These are phyloP conservation scores for Naganishia sp. DNA, from an alignment of 1,284 basidiomycete genomes.

Conservation along the genomic window DNA sequence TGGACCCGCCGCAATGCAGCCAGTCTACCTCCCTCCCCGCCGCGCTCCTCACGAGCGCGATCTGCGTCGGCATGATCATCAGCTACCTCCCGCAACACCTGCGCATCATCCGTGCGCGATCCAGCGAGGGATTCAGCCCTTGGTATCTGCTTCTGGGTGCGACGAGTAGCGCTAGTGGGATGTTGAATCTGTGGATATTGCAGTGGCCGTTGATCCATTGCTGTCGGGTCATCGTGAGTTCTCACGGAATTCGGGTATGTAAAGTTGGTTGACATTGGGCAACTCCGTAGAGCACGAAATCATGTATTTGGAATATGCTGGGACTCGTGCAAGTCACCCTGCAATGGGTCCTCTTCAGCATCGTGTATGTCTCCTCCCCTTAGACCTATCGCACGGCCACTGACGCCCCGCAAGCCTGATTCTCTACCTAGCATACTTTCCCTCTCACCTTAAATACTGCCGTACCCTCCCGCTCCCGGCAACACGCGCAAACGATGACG, in stretches of 20 bases:
- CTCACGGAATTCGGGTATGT: too few species aligned
- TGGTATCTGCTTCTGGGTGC: slow-evolving; percentile 92
- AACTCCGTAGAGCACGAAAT: slow-evolving; percentile 52
- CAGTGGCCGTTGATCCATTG: slow-evolving; percentile 86
- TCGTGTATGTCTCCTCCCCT: slow-evolving; percentile 65
- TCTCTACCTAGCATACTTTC: slow-evolving; percentile 91
- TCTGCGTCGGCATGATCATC: slow-evolving; percentile 76
- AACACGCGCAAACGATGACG: slow-evolving; percentile 12
- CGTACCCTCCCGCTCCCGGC: slow-evolving; percentile 46
- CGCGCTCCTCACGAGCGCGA: slow-evolving; percentile 67
- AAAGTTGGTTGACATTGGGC: too few species aligned
- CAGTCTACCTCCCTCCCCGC: neutral
- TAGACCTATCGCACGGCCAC: neutral
- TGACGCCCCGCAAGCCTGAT: slow-evolving; percentile 63
- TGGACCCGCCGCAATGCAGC: too few species aligned
- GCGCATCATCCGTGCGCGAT: slow-evolving; percentile 59
- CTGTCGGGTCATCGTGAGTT: slow-evolving; percentile 71
- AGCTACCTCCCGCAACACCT: slow-evolving; percentile 71
- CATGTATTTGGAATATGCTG: slow-evolving; percentile 77
- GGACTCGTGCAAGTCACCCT: slow-evolving; percentile 80
- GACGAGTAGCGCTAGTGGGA: slow-evolving; percentile 74
- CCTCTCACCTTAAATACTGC: slow-evolving; percentile 71
- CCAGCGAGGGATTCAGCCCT: slow-evolving; percentile 85
- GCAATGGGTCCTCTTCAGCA: slow-evolving; percentile 83
- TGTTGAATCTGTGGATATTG: slow-evolving; percentile 86